Conservation (phyloP, 352 stramenopile genomes). For the Globisporangium solare region DNA sequence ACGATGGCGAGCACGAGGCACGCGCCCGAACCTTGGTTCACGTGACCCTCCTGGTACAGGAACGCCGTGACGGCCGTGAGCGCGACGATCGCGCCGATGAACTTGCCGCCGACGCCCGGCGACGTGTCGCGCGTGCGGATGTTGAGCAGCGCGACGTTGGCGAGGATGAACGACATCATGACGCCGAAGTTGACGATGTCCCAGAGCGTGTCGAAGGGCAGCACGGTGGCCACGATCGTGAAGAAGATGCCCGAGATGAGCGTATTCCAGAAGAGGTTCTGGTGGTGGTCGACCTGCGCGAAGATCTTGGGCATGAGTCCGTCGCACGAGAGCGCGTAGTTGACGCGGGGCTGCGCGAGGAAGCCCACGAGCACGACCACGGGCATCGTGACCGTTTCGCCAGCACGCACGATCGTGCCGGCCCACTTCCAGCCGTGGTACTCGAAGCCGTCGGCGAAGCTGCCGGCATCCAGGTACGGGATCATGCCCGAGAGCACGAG, state of each 20-base stretch:
- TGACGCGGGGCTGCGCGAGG: constrained; percentile 89
- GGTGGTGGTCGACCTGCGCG: constrained; percentile 15
- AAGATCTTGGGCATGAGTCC: constrained; percentile 91
- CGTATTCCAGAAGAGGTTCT: neutral
- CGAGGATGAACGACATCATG: neutral
- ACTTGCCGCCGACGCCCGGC: neutral
- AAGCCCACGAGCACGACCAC: constrained; percentile 93
- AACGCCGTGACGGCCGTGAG: neutral
- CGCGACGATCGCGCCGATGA: neutral
- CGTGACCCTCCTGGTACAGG: neutral
- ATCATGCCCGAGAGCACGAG: constrained; percentile 84
- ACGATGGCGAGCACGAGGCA: neutral
- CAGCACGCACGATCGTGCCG: constrained; percentile 39
- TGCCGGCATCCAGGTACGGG: constrained; percentile 29
- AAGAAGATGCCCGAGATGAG: constrained; percentile 1
- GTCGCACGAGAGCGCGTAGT: constrained; percentile 91
- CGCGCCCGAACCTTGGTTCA: neutral
- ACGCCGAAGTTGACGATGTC: constrained; percentile 4
- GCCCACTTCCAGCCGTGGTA: constrained; percentile 35
- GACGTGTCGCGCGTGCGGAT: neutral
- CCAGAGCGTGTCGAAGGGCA: constrained; percentile 1
- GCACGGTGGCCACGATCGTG: neutral
- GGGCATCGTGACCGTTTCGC: constrained; percentile 83
- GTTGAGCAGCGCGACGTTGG: neutral
- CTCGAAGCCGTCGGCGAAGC: constrained; percentile 21